A percentile compares a stretch with the other conserved stretches of the same genome.
Conservation (phyloP, 805 yeast species). For the Myxozyma kluyveri region DNA sequence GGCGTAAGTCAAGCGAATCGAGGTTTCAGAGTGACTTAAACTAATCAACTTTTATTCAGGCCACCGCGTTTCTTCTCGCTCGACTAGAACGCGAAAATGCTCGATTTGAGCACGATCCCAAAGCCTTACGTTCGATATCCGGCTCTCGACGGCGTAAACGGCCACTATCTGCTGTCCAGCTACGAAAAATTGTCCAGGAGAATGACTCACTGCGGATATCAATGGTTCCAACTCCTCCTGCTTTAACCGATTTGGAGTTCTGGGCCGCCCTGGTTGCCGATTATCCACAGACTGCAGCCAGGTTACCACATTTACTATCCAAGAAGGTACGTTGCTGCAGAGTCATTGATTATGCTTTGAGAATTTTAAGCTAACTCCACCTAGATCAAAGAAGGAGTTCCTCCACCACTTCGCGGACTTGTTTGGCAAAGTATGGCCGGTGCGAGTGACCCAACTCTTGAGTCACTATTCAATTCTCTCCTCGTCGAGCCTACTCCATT, state of each 20-base stretch:
- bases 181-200: slow-evolving; percentile 18
- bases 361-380: background rate
- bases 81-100: slow-evolving; percentile 29
- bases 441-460: slow-evolving; percentile 35
- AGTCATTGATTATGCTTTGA: too few relatives aligned
- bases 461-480: slow-evolving; percentile 41
- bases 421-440: slow-evolving; percentile 40
- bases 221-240: slow-evolving; percentile 7
- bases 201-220: slow-evolving; percentile 3
- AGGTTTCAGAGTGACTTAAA: background rate
- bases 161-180: slow-evolving; percentile 15
- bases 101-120: slow-evolving; percentile 26
- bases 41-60: background rate
- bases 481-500: slow-evolving; percentile 46
- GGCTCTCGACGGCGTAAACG: slow-evolving; percentile 3
- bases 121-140: slow-evolving; percentile 13
- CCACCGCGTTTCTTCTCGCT: slow-evolving; percentile 26
- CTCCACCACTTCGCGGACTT: slow-evolving; percentile 39
- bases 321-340: slow-evolving; percentile 34
- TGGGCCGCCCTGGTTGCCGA: slow-evolving; percentile 40
- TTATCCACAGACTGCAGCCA: slow-evolving; percentile 35
- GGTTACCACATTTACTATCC: slow-evolving; percentile 36
- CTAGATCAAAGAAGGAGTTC: slow-evolving; percentile 36
- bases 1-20: slow-evolving; percentile 18
- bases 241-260: slow-evolving; percentile 35